Evolutionary conservation across 805 yeast species (phyloP).

Genomic region (Ogataea methylovora): DNA sequence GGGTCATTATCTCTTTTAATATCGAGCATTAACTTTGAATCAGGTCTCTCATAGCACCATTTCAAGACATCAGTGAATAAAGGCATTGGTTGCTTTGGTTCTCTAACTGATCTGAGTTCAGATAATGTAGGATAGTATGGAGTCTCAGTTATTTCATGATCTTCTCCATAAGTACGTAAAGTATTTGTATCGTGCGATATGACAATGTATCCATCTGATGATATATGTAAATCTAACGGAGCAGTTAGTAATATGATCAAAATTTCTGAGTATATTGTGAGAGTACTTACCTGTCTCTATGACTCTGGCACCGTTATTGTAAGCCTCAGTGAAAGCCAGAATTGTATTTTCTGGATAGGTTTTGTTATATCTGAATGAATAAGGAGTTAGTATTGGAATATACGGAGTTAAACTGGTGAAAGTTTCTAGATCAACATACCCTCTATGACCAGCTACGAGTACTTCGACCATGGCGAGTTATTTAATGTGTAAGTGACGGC

Average conservation of each 20-base stretch:
- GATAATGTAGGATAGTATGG: conserved; percentile 19
- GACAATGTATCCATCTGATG: conserved; percentile 25
- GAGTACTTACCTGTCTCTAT: conserved; percentile 18
- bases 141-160: conserved; percentile 17
- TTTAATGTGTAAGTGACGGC: no score
- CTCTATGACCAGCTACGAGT: conserved; percentile 9
- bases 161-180: conserved; percentile 24
- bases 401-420: not conserved
- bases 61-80: conserved; percentile 20
- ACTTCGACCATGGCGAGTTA: not conserved
- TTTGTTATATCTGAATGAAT: conserved; percentile 13
- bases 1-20: conserved; percentile 26
- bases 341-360: conserved; percentile 30
- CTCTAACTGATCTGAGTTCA: conserved; percentile 19
- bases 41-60: conserved; percentile 31
- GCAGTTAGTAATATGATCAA: not conserved
- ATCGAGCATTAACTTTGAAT: conserved; percentile 34
- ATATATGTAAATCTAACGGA: conserved; percentile 25
- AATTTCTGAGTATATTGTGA: not conserved
- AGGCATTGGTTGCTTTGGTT: conserved; percentile 27
- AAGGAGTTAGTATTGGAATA: not conserved
- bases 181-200: conserved; percentile 29
- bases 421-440: not conserved
- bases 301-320: conserved; percentile 23
- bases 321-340: conserved; percentile 26